Base-by-base conservation (phyloP, 2,329 filamentous ascomycete species). In the Purpureocillium lavendulum region DNA sequence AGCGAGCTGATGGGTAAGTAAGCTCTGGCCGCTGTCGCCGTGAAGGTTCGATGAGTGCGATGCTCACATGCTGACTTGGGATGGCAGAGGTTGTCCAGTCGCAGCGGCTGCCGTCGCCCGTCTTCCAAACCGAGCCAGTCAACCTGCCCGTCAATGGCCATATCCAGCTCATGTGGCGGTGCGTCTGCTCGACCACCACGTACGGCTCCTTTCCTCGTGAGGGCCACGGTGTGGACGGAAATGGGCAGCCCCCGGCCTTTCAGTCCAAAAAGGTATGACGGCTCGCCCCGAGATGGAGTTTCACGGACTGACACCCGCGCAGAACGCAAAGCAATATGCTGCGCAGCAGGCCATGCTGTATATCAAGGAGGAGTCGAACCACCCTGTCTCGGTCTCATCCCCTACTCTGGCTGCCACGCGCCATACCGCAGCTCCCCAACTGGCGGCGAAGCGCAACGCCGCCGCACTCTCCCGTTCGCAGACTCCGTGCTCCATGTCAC, bases 321-420 rank as follows among this genome's bases (percentile, higher is more conserved):
- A 65, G 57, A 53, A 67, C 29, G 72, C 75, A 17, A 76, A 72
- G 52, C 61, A 67, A 44, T 74, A 69, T 45, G 73, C 74, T 1
- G 71, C 73, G 16, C 66, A 64, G 47, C 63, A 61, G 11, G 71
- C 71, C 17, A 47, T 68, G 16, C 53, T 61, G 7, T 72, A 62
- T 57, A 57, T 74, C 3, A 43, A 54, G 17, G 49, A 30, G 10
- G 21, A 26, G 21, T 6, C 21, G 21, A 26, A 10, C 29, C 11
- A 21, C 42, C 47, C 7, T 33, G 28, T 33, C 14, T 6, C 10
- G 37, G 12, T 33, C 30, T 10, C 34, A 24, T 17, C 16, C 32
- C 21, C 13, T 17, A 26, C 21, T 26, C 21, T 10, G 5, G 21
- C 17, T 14, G n/a, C 11, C 3, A 15, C 6, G 15, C n/a, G 2